Base-by-base conservation (phyloP, 1,139 yeast genomes). In the Geotrichum fermentans region DNA sequence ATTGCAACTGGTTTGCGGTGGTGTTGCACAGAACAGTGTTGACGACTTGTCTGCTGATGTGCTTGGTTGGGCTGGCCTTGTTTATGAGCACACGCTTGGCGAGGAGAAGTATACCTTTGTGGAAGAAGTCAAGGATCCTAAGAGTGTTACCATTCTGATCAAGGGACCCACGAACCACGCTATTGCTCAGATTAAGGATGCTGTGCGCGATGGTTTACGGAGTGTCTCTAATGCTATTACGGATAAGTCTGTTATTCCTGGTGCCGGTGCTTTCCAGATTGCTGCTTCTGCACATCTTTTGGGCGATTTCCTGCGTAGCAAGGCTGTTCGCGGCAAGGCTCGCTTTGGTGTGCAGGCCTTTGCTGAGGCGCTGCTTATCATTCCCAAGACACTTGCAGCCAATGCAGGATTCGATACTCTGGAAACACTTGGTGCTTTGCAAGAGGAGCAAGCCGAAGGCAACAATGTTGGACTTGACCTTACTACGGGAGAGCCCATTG, bases 71-170 rank as follows among this genome's bases (percentile, higher is more conserved):
- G 88, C 97, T 6, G 98, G 97, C 13, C 73, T 79, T 50, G 96
- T 94, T 13, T 88, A 87, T 66, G 97, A 92, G 71, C 88, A 88
- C 65, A 79, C 90, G 32, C 79, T 92, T 57, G 98, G 98, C 42
- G 99, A 94, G 71, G 99, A 94, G 62, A 94, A 92, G 70, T 94
- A 86, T 71, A 94, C 99, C 11, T 92, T 86, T 70, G 86, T 94
- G 49, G 95, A 96, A 48, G 95, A 90, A 62, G 90, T 86, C 66
- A 81, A 78, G 66, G 87, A 89, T 61, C 97, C 98, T 52, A 87
- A 86, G 70, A 80, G 96, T 11, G 94, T 90, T 57, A 87, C 97
- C 8, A 83, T 94, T 53, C 75, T 94, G 56, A 90, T 94, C 64
- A 88, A 88, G 69, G 98, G 97, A 34, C 89, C 97, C 45, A 92